phyloP scores from a whole-genome alignment of 805 yeast species.

The Candida manassasensis region DNA sequence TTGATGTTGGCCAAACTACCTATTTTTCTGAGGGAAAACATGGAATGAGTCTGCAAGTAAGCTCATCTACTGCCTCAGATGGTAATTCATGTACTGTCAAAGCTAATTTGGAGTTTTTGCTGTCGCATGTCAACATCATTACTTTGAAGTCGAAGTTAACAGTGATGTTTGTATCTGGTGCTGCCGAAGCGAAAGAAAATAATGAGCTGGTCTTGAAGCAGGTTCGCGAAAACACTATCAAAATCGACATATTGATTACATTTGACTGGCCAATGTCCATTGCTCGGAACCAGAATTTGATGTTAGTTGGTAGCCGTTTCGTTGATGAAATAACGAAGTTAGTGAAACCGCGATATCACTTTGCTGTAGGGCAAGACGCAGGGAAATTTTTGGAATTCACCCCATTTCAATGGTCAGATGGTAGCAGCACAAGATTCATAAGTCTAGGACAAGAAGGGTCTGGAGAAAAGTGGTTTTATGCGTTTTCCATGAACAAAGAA shows the following conservation, averaged over 20 bases:
- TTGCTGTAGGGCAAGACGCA: slow-evolving; percentile 47
- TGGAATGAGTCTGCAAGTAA: slow-evolving; percentile 13
- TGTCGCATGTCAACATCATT: slow-evolving; percentile 27
- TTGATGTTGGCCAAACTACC: slow-evolving; percentile 17
- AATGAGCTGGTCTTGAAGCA: background rate
- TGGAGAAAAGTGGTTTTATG: slow-evolving; percentile 66
- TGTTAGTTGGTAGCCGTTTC: slow-evolving; percentile 38
- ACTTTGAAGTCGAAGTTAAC: slow-evolving; percentile 42
- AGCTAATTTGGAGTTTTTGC: slow-evolving; percentile 26
- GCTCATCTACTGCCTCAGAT: slow-evolving; percentile 4
- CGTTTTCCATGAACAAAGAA: slow-evolving; percentile 38
- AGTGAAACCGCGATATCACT: slow-evolving; percentile 62
- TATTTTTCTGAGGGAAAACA: slow-evolving; percentile 21
- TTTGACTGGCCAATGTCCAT: slow-evolving; percentile 49
- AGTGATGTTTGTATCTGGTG: slow-evolving; percentile 41
- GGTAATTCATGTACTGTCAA: slow-evolving; percentile 20
- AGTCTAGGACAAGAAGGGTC: slow-evolving; percentile 59
- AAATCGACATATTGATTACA: slow-evolving; percentile 52
- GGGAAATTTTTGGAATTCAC: slow-evolving; percentile 50
- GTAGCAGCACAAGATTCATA: slow-evolving; percentile 53
- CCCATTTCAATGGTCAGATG: slow-evolving; percentile 55
- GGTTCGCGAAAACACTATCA: slow-evolving; percentile 12
- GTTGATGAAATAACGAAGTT: slow-evolving; percentile 44
- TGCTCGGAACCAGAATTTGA: slow-evolving; percentile 39
- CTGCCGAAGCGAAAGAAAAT: slow-evolving; percentile 9